phyloP scores from a whole-genome alignment of 2,329 filamentous ascomycete species.

The Akanthomyces dipterigenus region DNA sequence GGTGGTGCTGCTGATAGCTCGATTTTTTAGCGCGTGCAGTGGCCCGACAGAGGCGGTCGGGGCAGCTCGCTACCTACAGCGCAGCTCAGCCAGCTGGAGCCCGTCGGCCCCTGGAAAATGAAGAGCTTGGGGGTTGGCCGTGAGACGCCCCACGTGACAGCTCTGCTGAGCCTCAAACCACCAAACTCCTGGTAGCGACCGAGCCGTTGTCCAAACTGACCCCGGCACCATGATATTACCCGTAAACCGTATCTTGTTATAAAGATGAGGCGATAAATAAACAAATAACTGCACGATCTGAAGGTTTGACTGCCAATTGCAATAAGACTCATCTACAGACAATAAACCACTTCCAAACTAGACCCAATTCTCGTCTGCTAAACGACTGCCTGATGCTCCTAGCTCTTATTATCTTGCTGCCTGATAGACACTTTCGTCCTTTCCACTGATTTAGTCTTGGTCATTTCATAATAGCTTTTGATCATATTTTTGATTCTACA shows the following conservation, averaged over 20 bases:
- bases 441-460: neutral
- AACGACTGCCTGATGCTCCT: neutral
- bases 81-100: slow-evolving; percentile 6
- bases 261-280: no score
- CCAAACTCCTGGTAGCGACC: neutral
- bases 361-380: neutral
- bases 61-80: slow-evolving; percentile 23
- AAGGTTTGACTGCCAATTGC: neutral
- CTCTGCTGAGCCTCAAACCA: slow-evolving; percentile 6
- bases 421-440: neutral
- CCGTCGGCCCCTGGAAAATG: neutral
- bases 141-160: slow-evolving; percentile 28
- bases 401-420: neutral
- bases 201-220: neutral
- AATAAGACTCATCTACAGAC: neutral
- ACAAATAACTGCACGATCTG: no score
- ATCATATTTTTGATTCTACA: slow-evolving; percentile 24
- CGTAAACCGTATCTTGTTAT: no score
- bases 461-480: slow-evolving; percentile 12
- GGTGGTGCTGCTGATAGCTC: neutral
- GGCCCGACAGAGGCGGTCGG: slow-evolving; percentile 18
- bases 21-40: slow-evolving; percentile 16
- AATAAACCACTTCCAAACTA: no score
- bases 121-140: slow-evolving; percentile 22
- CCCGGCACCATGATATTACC: neutral